Conservation (phyloP, 2,329 filamentous ascomycete genomes). For the Lasiodiplodia hormozganensis region DNA sequence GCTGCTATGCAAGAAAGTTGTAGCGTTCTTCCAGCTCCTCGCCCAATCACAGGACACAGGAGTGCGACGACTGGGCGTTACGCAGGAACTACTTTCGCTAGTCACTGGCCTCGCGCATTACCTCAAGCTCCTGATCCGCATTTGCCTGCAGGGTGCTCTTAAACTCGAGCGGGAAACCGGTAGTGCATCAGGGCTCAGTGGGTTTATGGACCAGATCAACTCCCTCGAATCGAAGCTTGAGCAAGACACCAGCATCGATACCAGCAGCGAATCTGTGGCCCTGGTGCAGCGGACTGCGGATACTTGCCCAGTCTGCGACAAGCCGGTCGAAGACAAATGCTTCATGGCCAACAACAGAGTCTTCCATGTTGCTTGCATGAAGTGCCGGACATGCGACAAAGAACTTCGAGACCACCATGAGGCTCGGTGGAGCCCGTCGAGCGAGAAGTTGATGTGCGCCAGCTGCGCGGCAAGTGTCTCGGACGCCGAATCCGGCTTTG, state of each 20-base stretch:
- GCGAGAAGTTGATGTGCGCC: conserved; percentile 74
- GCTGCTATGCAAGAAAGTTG: conserved; percentile 98
- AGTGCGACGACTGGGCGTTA: conserved; percentile 91
- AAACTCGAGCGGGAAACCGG: conserved; percentile 86
- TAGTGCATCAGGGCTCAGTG: conserved; percentile 75
- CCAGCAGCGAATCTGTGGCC: conserved; percentile 48
- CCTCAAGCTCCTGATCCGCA: conserved; percentile 94
- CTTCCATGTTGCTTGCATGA: conserved; percentile 83
- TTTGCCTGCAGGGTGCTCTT: conserved; percentile 91
- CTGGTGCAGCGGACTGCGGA: conserved; percentile 64
- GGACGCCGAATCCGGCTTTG: conserved; percentile 68
- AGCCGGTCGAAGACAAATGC: conserved; percentile 95
- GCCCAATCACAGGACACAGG: conserved; percentile 93
- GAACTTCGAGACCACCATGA: conserved; percentile 72
- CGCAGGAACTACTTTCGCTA: conserved; percentile 95
- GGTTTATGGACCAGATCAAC: conserved; percentile 83
- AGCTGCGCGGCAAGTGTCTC: conserved; percentile 67
- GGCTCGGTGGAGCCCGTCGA: conserved; percentile 72
- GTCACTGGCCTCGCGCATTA: conserved; percentile 97
- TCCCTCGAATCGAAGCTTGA: conserved; percentile 69
- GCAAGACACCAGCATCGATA: conserved; percentile 48
- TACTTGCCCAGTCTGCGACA: conserved; percentile 80
- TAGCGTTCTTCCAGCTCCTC: conserved; percentile 93
- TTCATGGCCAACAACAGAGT: conserved; percentile 75
- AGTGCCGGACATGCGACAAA: conserved; percentile 75